Evolutionary conservation across 805 yeast species (phyloP).

Genomic region (Zygosaccharomyces siamensis): DNA sequence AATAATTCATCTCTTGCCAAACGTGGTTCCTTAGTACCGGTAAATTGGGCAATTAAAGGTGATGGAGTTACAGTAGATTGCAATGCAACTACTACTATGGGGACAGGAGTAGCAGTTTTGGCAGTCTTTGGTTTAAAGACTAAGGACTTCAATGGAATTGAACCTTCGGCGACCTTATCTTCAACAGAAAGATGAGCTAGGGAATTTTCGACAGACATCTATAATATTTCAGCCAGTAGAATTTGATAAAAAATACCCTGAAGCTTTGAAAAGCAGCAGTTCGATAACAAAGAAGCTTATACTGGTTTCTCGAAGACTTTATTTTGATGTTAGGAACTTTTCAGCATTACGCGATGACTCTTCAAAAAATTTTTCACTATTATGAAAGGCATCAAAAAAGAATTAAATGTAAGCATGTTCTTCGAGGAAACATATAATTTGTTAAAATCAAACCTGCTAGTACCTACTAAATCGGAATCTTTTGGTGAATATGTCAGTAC

Average conservation of each 20-base stretch:
- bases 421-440: too few species aligned
- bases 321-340: not conserved
- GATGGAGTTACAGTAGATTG: conserved; percentile 67
- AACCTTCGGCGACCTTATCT: conserved; percentile 42
- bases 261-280: not conserved
- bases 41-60: conserved; percentile 56
- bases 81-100: conserved; percentile 75
- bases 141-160: conserved; percentile 61
- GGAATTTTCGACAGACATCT: conserved; percentile 64
- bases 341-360: conserved; percentile 5
- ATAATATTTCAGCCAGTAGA: not conserved
- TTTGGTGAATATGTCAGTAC: conserved; percentile 37
- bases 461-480: not conserved
- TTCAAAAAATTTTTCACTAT: not conserved
- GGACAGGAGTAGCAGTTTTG: conserved; percentile 71
- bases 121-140: conserved; percentile 92
- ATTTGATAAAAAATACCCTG: not conserved
- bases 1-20: conserved; percentile 80
- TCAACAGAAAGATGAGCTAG: conserved; percentile 62
- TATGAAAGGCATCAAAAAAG: not conserved
- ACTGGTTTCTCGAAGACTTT: not conserved
- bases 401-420: too few species aligned
- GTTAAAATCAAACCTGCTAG: not conserved
- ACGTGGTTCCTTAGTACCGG: conserved; percentile 78
- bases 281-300: not conserved